Conservation (phyloP, 805 yeast species). For the Hanseniaspora nectarophila region DNA sequence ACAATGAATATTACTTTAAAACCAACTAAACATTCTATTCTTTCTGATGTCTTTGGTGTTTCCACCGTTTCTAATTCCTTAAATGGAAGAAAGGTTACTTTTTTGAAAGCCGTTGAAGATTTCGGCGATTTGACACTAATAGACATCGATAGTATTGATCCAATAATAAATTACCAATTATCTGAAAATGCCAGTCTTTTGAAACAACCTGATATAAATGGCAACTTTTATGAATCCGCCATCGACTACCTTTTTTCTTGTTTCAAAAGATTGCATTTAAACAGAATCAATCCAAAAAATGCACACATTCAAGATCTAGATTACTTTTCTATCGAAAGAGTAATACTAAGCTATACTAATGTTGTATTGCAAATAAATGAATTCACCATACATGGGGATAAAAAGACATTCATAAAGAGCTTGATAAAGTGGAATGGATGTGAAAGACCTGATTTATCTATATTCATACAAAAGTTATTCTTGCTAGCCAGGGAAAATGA, state of each 20-base stretch:
- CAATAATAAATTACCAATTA: conserved; percentile 25
- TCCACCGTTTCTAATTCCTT: neutral
- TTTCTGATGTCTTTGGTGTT: conserved; percentile 5
- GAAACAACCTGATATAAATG: conserved; percentile 23
- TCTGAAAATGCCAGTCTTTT: conserved; percentile 25
- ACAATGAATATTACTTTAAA: neutral
- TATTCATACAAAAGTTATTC: conserved; percentile 5
- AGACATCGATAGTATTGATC: conserved; percentile 22
- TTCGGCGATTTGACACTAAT: conserved; percentile 16
- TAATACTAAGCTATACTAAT: conserved; percentile 50
- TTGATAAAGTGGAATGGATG: conserved; percentile 7
- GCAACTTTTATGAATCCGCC: conserved; percentile 17
- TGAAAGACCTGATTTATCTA: conserved; percentile 8
- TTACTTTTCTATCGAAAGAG: conserved; percentile 20
- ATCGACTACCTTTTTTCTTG: conserved; percentile 8
- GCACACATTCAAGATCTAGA: conserved; percentile 25
- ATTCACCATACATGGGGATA: conserved; percentile 22
- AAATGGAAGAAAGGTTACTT: neutral
- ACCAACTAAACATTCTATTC: conserved; percentile 3
- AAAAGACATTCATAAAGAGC: conserved; percentile 1
- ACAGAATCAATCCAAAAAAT: conserved; percentile 30
- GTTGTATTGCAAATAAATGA: conserved; percentile 61
- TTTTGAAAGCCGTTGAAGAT: conserved; percentile 17
- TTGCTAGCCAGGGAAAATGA: conserved; percentile 7
- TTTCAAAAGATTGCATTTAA: conserved; percentile 9